Base-by-base conservation (phyloP, 768 basidiomycete species). In the Trametes elegans region DNA sequence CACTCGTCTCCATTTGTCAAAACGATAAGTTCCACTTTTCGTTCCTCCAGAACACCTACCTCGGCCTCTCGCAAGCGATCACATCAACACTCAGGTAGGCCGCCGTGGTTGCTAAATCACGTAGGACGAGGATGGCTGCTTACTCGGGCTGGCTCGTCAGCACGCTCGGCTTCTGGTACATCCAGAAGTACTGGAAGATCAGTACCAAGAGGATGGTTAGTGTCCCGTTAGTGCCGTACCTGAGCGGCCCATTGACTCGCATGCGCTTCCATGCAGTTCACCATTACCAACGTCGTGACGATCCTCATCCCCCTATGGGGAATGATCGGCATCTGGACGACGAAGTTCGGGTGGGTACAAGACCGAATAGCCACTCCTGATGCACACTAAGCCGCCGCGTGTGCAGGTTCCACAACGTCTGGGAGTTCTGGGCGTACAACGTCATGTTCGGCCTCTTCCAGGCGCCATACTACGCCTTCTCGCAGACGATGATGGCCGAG, bases 341-440 rank as follows among this genome's bases (percentile, higher is more conserved):
- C 72, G 9, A 87, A 78, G 55, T 62, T 93, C 46, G 90, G 90
- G 85, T 88, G 60, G 18, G 79, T 66, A 19, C 6, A 23, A 16
- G 21, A 14, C 10, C 6, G 16, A 11, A n/a, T n/a, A n/a, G n/a
- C n/a, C n/a, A n/a, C n/a, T n/a, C n/a, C 7, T 43, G n/a, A n/a
- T n/a, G n/a, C 14, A 23, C 9, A 19, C 2, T 23, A 13, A 7
- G 18, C 21, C 23, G 21, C 7, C 87, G 85, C 3, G 88, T 90
- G 80, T 82, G 91, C 34, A 83, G 81, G 1, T 90, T 88, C 71
- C 90, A 91, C 66, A 88, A 90, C 53, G 79, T 64, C 11, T 92
- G 90, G 90, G 91, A 93, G 62, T 93, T 93, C 71, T 95, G 91
- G 85, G 83, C 81, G 3, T 93, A 92, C 72, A 91, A 90, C 55